Conservation (phyloP, 2,329 filamentous ascomycete genomes). For the Triangularia verruculosa region DNA sequence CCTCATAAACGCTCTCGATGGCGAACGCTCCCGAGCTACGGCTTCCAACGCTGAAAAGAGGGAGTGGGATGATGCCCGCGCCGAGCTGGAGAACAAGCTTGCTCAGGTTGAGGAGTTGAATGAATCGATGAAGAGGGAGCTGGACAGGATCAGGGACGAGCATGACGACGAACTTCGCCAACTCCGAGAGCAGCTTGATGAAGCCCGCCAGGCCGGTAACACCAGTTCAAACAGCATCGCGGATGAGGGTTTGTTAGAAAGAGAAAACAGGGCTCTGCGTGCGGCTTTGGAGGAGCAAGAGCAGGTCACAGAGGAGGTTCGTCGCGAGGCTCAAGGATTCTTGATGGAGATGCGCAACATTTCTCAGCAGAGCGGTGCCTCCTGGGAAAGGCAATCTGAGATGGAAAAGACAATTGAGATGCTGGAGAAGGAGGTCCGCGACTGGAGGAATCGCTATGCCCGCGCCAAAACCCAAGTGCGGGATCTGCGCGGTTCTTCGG, state of each 20-base stretch:
- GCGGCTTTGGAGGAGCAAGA: slow-evolving; percentile 69
- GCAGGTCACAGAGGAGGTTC: slow-evolving; percentile 80
- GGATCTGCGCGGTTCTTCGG: slow-evolving; percentile 74
- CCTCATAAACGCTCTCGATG: slow-evolving; percentile 53
- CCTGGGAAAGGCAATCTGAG: slow-evolving; percentile 77
- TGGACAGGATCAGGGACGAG: slow-evolving; percentile 69
- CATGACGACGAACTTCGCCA: slow-evolving; percentile 62
- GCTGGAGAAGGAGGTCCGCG: slow-evolving; percentile 78
- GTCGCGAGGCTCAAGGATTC: slow-evolving; percentile 77
- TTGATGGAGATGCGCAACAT: slow-evolving; percentile 85
- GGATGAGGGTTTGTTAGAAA: slow-evolving; percentile 57
- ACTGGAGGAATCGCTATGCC: slow-evolving; percentile 89
- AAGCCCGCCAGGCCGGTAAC: slow-evolving; percentile 31
- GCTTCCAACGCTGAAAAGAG: slow-evolving; percentile 62
- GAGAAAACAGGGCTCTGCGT: slow-evolving; percentile 68
- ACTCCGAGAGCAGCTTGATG: slow-evolving; percentile 62
- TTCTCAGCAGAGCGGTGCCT: slow-evolving; percentile 73
- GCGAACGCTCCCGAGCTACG: slow-evolving; percentile 52
- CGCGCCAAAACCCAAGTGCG: slow-evolving; percentile 84
- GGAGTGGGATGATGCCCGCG: slow-evolving; percentile 65
- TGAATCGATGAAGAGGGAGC: slow-evolving; percentile 72
- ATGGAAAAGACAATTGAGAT: slow-evolving; percentile 71
- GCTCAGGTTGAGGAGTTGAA: slow-evolving; percentile 74
- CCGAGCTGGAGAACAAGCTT: slow-evolving; percentile 69
- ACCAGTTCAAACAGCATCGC: slow-evolving; percentile 30